These are phyloP conservation scores for Tardiomyces digboiensis DNA, from an alignment of 1,139 yeast genomes.

Conservation along the genomic window DNA sequence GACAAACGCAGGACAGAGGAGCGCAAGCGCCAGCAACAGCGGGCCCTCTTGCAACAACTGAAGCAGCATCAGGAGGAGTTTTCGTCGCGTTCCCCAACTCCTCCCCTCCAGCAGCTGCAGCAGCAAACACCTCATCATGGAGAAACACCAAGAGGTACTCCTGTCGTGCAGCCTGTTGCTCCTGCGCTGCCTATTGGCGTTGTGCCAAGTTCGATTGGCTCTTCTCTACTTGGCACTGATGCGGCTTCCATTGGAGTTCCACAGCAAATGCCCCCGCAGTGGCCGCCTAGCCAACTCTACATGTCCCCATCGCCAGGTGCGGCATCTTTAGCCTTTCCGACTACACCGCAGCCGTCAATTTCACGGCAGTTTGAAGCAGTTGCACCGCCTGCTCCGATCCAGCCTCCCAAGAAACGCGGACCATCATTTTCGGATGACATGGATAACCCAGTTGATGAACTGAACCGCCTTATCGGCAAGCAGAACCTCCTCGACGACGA, in stretches of 20 bases:
- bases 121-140: not conserved
- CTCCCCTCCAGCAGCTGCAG: slow-evolving; percentile 1
- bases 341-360: slow-evolving; percentile 1
- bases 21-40: slow-evolving; percentile 5
- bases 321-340: slow-evolving; percentile 2
- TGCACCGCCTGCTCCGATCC: slow-evolving; percentile 7
- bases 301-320: slow-evolving; percentile 2
- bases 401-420: slow-evolving; percentile 8
- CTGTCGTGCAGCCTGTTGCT: not conserved
- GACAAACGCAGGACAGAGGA: slow-evolving; percentile 4
- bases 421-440: slow-evolving; percentile 1
- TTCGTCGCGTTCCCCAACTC: not conserved
- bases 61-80: slow-evolving; percentile 1
- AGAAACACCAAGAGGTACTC: too few species aligned
- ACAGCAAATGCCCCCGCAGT: slow-evolving; percentile 4
- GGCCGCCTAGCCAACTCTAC: slow-evolving; percentile 3
- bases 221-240: too few species aligned
- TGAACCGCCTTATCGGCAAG: slow-evolving; percentile 16
- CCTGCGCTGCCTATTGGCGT: not conserved
- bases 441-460: slow-evolving; percentile 13
- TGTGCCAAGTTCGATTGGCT: too few species aligned
- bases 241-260: too few species aligned
- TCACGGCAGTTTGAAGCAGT: not conserved
- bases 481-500: slow-evolving; percentile 15
- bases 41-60: not conserved